Evolutionary conservation across 495 filamentous ascomycete genomes (phyloP), one percentile per base, ranked within the genome.

Genomic region (Penicillium waksmanii): DNA sequence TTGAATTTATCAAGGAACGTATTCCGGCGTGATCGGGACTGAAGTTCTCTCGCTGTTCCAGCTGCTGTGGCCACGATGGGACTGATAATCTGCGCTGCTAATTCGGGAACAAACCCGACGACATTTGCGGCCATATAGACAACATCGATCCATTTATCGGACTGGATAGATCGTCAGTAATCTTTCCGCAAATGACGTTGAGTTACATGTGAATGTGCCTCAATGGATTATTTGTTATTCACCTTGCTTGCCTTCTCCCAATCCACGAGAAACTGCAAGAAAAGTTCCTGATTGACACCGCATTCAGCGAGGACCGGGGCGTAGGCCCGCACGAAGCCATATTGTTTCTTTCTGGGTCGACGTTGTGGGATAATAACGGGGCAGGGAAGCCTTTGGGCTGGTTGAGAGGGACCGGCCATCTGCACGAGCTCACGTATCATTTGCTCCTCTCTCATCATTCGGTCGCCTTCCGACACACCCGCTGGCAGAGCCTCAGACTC

Each of bases 1-100:
- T 87, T 87, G 66, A 83, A 77, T 34, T 70, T 66, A 27, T 80
- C 73, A 3, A 65, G 59, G 43, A 59, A 65, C 3, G 46, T 65
- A 23, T 61, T 65, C 7, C 53, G 35, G n/a, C 63, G 58, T 33
- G 43, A 46, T 8, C 63, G 55, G 0, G 46, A 51, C 18, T 65
- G 63, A 5, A 65, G 36, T 40, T 65, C 58, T 15, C 46, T 38
- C 12, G 58, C 63, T 17, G 56, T 61, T 3, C 58, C 63, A 1
- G 58, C 55, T 10, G 47, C 47, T 5, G 58, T 40, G 35, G 55
- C 55, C 3, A 61, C 58, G 5, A 64, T 54, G 2, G 43, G 25
- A 11, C 55, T 12, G 1, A 56, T 49, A 27, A 61, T 43, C 21
- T 55, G 51, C 1, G 63, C 52, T 5, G 58, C 21, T 9, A 52